Base-by-base conservation (phyloP, 345 rosid species). In the Eutrema yunnanense region DNA sequence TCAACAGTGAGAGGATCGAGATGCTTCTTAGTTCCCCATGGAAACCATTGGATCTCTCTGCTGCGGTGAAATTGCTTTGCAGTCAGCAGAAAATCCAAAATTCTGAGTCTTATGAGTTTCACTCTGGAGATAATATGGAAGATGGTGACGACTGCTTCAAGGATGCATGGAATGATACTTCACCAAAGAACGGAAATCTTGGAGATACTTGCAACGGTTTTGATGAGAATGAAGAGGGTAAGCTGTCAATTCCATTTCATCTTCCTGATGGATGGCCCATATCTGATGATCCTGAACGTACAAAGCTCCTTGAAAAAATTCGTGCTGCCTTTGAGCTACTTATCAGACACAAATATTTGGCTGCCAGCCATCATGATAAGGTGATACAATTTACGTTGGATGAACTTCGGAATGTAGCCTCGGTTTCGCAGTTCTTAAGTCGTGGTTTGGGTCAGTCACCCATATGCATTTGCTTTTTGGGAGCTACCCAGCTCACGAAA, bases 21-120 rank as follows among this genome's bases (percentile, higher is more conserved):
- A 83, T 88, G 96, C 85, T 92, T 69, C 79, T 83, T 48, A 90
- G 68, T 62, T 81, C 79, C 67, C 79, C 90, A 66, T 92, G 98
- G 99, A 88, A 87, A 79, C 98, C 99, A 5, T 62, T 92, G 65
- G 99, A 95, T 84, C 73, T 88, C 74, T 80, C 86, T 62, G 87
- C 90, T 36, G 79, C 87, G 0, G 65, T 79, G 70, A 81, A 87
- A 75, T 80, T 95, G 86, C 82, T 86, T 44, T 79, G 77, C 48
- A 79, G 71, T 75, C 78, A 69, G 82, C 80, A 77, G 55, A 83
- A 85, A 76, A 53, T 78, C 57, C 84, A 40, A 72, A 84, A 77
- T 34, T 32, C 74, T 50, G 88, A 85, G 42, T 56, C 71, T 58
- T 74, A 80, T 49, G 86, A 80, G 72, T 62, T 82, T 55, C 80